phyloP scores from a whole-genome alignment of 2,329 filamentous ascomycete genomes.

The Curvularia hawaiiensis region DNA sequence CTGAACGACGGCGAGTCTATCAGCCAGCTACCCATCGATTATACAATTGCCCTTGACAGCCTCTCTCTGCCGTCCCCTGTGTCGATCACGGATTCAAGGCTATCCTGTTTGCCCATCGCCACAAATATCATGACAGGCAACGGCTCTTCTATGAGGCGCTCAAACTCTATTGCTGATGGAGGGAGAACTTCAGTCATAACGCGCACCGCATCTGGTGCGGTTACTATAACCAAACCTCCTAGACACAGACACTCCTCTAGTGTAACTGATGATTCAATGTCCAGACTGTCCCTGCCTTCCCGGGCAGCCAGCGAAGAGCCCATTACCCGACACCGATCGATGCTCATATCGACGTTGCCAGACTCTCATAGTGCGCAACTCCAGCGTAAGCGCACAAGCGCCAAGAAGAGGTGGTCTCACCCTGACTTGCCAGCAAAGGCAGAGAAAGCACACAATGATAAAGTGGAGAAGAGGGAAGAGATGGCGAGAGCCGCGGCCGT shows the following conservation, averaged over 20 bases:
- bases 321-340: constrained; percentile 34
- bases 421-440: constrained; percentile 48
- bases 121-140: constrained; percentile 25
- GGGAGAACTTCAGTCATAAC: constrained; percentile 39
- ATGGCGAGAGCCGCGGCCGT: constrained; percentile 24
- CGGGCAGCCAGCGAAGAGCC: constrained; percentile 42
- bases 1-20: constrained; percentile 42
- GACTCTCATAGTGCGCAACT: constrained; percentile 36
- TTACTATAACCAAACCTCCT: constrained; percentile 28
- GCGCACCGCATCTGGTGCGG: constrained; percentile 29
- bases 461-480: constrained; percentile 32
- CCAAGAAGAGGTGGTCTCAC: constrained; percentile 48
- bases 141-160: constrained; percentile 24
- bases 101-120: constrained; percentile 19
- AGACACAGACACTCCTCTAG: constrained; percentile 36
- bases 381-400: constrained; percentile 38
- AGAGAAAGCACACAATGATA: constrained; percentile 45
- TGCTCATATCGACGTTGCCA: constrained; percentile 29
- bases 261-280: constrained; percentile 26
- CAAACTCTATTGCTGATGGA: constrained; percentile 39
- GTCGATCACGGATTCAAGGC: constrained; percentile 16
- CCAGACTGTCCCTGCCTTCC: constrained; percentile 23
- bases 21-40: constrained; percentile 48
- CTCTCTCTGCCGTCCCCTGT: constrained; percentile 33
- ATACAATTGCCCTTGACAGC: constrained; percentile 45